Percentiles rank a stretch among this genome's conserved stretches.
These are phyloP conservation scores for Penicillium concentricum DNA, from an alignment of 2,329 filamentous ascomycete genomes.

Conservation along the genomic window DNA sequence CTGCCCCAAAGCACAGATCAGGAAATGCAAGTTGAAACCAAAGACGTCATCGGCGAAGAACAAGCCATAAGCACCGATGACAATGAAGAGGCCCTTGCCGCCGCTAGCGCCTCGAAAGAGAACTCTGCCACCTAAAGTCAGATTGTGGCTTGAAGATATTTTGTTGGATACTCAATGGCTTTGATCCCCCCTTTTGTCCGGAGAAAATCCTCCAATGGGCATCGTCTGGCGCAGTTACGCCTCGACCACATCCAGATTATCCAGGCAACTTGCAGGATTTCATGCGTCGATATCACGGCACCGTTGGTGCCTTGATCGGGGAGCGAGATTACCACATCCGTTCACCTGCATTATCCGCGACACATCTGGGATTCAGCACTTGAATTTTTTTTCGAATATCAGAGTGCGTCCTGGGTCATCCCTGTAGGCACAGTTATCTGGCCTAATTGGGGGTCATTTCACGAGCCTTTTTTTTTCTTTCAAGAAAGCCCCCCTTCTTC, in stretches of 20 bases:
- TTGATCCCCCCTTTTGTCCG: slow-evolving; percentile 15
- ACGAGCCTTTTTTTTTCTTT: background rate
- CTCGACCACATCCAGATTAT: slow-evolving; percentile 11
- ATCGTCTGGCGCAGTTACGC: slow-evolving; percentile 8
- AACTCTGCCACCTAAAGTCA: slow-evolving; percentile 14
- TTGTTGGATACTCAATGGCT: slow-evolving; percentile 3
- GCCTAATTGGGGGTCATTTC: background rate
- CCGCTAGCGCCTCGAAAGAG: slow-evolving; percentile 13
- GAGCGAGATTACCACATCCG: slow-evolving; percentile 4
- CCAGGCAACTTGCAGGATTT: slow-evolving; percentile 12
- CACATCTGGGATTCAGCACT: background rate
- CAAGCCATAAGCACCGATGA: slow-evolving; percentile 1
- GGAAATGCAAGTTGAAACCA: slow-evolving; percentile 4
- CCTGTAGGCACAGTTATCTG: background rate
- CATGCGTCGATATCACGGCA: slow-evolving; percentile 13
- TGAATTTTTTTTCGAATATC: background rate
- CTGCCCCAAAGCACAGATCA: background rate
- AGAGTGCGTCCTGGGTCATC: background rate
- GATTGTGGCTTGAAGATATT: slow-evolving; percentile 6
- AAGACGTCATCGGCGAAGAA: slow-evolving; percentile 9
- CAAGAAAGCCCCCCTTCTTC: background rate
- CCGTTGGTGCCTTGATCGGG: background rate
- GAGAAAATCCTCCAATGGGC: slow-evolving; percentile 19
- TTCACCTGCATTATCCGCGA: slow-evolving; percentile 2
- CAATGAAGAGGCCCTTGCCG: slow-evolving; percentile 6